Evolutionary conservation across 352 stramenopile genomes (phyloP), one percentile per base, ranked within the genome.

Genomic region (Pythium rishiriense): DNA sequence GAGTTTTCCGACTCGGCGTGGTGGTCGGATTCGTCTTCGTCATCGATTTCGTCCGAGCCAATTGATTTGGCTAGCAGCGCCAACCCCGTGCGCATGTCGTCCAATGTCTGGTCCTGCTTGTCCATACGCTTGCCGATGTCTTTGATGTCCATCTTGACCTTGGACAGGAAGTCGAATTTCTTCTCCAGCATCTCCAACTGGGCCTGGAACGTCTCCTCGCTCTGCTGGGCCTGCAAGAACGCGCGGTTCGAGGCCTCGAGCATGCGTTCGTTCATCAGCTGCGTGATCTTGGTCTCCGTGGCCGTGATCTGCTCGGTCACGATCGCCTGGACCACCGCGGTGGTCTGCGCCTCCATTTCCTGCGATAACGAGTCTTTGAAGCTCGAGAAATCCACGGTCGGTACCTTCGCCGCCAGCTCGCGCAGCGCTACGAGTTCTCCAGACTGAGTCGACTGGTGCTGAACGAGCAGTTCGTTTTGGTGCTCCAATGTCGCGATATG

Each of bases 101-200:
- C 79, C 17, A 90, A 64, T 10, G 65, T 79, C 45, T 92, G 68
- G 15, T 90, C 81, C 37, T 89, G 79, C 55, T 75, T 80, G 17
- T 92, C 81, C 11, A 81, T 73, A 62, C 70, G 71, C 21, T 75
- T 76, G 43, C 47, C 66, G 8, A 90, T 26, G 12, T 92, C 81
- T 52, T 90, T 92, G 56, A 90, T 81, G 63, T 90, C 80, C 79
- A 81, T 87, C 50, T 89, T 89, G 55, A 89, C 69, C 31, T 79
- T 77, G 24, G 78, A 88, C 41, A 91, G 54, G 47, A 87, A 89
- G 22, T 87, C 82, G 31, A 89, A 87, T 22, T 83, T 78, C 35
- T 91, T 91, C 41, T 91, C 82, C 12, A 91, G 66, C 58, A 87
- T 70, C 47, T 88, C 79, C 4, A 89, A 24, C 48, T 85, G 69